Evolutionary conservation across 768 basidiomycete species (phyloP), one percentile per base, ranked within the genome.

Genomic region (Termitomyces sp.): DNA sequence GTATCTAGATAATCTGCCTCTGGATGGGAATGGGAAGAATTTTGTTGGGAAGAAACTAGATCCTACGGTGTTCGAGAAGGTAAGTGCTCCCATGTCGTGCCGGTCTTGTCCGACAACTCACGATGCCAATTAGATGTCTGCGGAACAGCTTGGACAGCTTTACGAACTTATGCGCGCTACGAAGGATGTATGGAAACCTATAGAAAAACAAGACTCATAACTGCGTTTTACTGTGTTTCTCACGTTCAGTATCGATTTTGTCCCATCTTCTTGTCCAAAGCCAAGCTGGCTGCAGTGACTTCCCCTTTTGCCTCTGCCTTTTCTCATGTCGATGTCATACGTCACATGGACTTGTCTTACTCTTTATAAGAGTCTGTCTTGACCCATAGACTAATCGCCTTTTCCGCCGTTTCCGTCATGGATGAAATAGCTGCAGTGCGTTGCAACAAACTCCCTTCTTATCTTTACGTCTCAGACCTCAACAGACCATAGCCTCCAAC

Each of bases 81-180:
- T 88, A 60, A 42, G 69, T 52, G 34, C 20, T 32, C 22, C 56
- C 14, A 48, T 36, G 44, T 41, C 37, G 39, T 51, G 50, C 37
- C 48, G 22, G 31, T 37, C 39, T 55, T 5, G 31, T 37, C 14
- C 49, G 56, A 22, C 34, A 26, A 26, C 24, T 55, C 43, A 60
- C 55, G 27, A 16, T 55, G 50, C 50, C 27, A 29, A 8, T 26
- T 57, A 94, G 92, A 88, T 95, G 85, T 94, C 93, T 20, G 71
- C 77, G 32, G 93, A 96, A 68, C 96, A 99, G 68, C 76, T 98
- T 4, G 91, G 91, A 1, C 96, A 98, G 70, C 72, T 99, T 42
- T 93, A 97, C 67, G 94, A 98, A 68, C 79, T 99, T 59, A 94
- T 96, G 92, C 87, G 91, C 60, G 90, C 87, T 2, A 87, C 93